phyloP scores from a whole-genome alignment of 2,329 filamentous ascomycete genomes.

The Colletotrichum sp. region DNA sequence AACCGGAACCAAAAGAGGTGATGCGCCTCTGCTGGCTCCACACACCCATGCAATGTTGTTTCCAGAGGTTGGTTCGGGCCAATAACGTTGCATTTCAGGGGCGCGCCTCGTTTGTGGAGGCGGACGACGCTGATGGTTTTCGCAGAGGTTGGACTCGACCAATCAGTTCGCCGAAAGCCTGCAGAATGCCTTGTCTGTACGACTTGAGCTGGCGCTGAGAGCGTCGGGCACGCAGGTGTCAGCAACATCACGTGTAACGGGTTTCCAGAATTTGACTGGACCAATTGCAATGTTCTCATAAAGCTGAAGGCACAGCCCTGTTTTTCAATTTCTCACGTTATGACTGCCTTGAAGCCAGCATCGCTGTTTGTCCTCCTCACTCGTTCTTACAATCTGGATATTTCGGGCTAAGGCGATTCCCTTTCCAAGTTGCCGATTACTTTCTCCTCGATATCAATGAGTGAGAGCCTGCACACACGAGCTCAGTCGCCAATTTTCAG shows the following conservation, averaged over 20 bases:
- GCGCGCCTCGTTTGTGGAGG: neutral
- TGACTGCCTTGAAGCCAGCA: accelerated
- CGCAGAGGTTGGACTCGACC: neutral
- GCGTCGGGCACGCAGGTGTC: accelerated
- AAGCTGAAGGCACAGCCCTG: neutral
- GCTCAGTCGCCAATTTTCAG: neutral
- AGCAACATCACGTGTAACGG: accelerated
- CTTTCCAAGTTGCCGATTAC: accelerated
- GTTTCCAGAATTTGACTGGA: neutral
- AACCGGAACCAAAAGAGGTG: accelerated
- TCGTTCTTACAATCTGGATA: no score
- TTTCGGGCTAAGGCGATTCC: neutral
- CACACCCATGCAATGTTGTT: neutral
- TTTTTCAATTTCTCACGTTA: accelerated
- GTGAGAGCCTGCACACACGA: accelerated
- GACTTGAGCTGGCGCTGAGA: neutral
- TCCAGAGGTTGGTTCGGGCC: neutral
- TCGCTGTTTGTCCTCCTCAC: accelerated
- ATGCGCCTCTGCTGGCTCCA: neutral
- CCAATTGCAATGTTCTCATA: accelerated
- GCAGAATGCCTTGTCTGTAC: neutral
- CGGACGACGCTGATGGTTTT: neutral
- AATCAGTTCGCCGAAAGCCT: neutral
- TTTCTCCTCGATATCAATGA: accelerated
- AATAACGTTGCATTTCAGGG: neutral